These are phyloP conservation scores for Bruguiera hainesii DNA, from an alignment of 441 rosid genomes.

Conservation along the genomic window DNA sequence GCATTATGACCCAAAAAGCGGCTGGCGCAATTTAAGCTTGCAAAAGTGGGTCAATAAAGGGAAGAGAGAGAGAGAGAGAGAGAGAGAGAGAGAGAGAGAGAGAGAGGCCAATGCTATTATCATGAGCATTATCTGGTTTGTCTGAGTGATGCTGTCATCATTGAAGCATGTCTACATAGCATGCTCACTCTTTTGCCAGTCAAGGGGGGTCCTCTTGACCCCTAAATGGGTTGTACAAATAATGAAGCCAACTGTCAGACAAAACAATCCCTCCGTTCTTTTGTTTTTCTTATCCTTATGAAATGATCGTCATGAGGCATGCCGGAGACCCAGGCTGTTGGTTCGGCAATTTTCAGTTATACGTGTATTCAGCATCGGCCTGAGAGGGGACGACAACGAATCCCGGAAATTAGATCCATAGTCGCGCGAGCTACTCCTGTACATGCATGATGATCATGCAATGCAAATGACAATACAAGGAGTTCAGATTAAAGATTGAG, in stretches of 20 bases:
- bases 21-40: constrained; percentile 35
- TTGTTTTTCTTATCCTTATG: constrained; percentile 1
- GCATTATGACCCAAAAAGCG: constrained; percentile 5
- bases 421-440: too few relatives aligned
- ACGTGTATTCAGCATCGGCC: too few relatives aligned
- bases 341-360: too few relatives aligned
- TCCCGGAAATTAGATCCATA: too few relatives aligned
- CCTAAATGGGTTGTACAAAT: constrained; percentile 35
- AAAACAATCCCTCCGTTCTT: constrained; percentile 6
- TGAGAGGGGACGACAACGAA: too few relatives aligned
- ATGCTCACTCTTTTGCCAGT: constrained; percentile 11
- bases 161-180: constrained; percentile 24
- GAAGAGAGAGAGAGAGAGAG: neutral
- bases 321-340: neutral
- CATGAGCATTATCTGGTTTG: constrained; percentile 4
- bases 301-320: constrained; percentile 7
- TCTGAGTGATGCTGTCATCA: constrained; percentile 12
- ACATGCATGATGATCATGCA: too few relatives aligned
- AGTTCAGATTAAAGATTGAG: too few relatives aligned
- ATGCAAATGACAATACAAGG: too few relatives aligned
- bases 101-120: neutral
- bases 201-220: constrained; percentile 31
- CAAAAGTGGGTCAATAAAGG: constrained; percentile 25
- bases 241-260: constrained; percentile 33
- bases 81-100: neutral